Evolutionary conservation across 768 basidiomycete genomes (phyloP).

Genomic region (Lyophyllum decastes): DNA sequence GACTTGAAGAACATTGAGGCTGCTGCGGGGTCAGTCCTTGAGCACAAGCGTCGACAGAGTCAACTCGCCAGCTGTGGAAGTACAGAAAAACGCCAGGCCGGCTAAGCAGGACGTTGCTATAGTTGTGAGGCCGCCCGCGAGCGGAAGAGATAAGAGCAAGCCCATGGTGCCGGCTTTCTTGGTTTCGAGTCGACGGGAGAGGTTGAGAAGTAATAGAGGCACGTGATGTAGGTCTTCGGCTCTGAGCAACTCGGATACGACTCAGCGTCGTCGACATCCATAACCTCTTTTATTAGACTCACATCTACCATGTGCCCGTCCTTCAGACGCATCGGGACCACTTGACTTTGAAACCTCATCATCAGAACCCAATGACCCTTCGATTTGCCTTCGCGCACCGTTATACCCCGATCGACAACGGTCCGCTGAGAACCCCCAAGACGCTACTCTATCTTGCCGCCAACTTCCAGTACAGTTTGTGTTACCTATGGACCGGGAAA

Average conservation of each 20-base stretch:
- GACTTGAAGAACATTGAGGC: slow-evolving; percentile 98
- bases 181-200: slow-evolving; percentile 2
- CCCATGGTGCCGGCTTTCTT: slow-evolving; percentile 52
- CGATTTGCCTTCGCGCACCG: not conserved
- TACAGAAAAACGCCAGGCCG: slow-evolving; percentile 83
- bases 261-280: too few species aligned
- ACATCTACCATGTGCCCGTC: too few species aligned
- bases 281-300: too few species aligned
- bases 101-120: slow-evolving; percentile 84
- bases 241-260: too few species aligned
- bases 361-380: not conserved
- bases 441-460: not conserved
- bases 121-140: slow-evolving; percentile 66
- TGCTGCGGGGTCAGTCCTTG: slow-evolving; percentile 28
- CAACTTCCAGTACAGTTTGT: not conserved
- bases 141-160: slow-evolving; percentile 68
- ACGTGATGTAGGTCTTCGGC: slow-evolving; percentile 1
- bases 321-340: too few species aligned
- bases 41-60: not conserved
- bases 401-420: not conserved
- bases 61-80: slow-evolving; percentile 75
- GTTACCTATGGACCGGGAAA: not conserved
- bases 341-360: not conserved
- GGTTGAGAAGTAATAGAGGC: not conserved
- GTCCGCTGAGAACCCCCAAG: not conserved